These are phyloP conservation scores for Rhodotorula diobovata DNA, from an alignment of 768 basidiomycete species.

Conservation along the genomic window DNA sequence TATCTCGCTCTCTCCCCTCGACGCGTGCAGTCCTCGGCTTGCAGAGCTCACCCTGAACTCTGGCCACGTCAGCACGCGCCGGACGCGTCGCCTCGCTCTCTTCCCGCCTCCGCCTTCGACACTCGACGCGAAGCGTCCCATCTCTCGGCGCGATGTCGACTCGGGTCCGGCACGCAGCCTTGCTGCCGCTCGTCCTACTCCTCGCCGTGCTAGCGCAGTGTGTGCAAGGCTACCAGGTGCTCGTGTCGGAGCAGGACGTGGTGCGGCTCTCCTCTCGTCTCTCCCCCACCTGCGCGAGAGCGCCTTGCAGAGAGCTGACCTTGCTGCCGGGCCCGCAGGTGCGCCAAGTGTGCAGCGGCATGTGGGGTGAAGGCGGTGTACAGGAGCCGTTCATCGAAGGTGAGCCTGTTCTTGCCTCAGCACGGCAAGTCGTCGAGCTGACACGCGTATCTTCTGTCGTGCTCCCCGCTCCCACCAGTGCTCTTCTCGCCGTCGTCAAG, in stretches of 20 bases:
- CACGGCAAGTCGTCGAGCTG: background rate
- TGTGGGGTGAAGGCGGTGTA: constrained; percentile 66
- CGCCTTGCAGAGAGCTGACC: constrained; percentile 62
- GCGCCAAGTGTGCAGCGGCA: constrained; percentile 88
- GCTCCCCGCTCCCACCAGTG: constrained; percentile 50
- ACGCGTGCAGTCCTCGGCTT: too few relatives aligned
- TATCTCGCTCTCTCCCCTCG: too few relatives aligned
- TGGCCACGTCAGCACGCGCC: background rate
- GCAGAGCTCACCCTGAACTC: too few relatives aligned
- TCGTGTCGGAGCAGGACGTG: constrained; percentile 24
- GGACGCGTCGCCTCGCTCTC: background rate
- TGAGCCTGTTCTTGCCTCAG: constrained; percentile 31
- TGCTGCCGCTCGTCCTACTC: background rate
- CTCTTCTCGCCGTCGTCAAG: constrained; percentile 70
- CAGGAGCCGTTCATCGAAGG: constrained; percentile 47
- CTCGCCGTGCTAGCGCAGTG: too few relatives aligned
- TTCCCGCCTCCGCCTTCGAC: background rate
- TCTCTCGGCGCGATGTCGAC: background rate
- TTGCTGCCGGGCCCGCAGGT: constrained; percentile 67
- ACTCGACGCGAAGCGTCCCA: background rate
- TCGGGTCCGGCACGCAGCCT: background rate
- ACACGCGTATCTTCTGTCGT: background rate
- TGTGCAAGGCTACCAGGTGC: constrained; percentile 15
- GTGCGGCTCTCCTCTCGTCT: background rate
- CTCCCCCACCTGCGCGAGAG: constrained; percentile 41